These are phyloP conservation scores for Lentinus tigrinus DNA, from an alignment of 768 basidiomycete species.

Conservation along the genomic window DNA sequence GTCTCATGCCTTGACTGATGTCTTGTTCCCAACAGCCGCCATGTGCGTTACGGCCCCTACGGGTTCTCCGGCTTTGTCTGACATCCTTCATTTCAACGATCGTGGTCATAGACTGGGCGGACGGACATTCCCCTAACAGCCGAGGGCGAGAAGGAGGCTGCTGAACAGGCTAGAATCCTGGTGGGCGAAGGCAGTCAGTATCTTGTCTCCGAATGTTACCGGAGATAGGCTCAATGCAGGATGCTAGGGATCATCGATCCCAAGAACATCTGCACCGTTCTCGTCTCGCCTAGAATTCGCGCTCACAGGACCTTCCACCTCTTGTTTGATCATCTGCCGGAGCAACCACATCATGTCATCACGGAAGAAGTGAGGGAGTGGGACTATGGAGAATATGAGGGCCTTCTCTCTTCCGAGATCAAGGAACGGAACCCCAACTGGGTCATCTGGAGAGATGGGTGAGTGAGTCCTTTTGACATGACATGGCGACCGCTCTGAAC, in stretches of 20 bases:
- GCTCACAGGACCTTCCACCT: slow-evolving; percentile 86
- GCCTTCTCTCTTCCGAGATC: slow-evolving; percentile 78
- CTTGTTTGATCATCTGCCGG: slow-evolving; percentile 54
- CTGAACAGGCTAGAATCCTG: slow-evolving; percentile 57
- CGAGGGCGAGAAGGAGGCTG: slow-evolving; percentile 71
- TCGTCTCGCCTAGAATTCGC: slow-evolving; percentile 85
- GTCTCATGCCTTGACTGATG: slow-evolving; percentile 14
- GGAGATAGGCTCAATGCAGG: neutral
- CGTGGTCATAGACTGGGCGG: slow-evolving; percentile 70
- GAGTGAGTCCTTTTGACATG: slow-evolving; percentile 19
- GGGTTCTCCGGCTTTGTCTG: neutral
- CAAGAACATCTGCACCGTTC: slow-evolving; percentile 65
- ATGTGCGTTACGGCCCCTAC: slow-evolving; percentile 40
- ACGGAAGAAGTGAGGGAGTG: slow-evolving; percentile 78
- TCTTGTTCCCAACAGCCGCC: slow-evolving; percentile 44
- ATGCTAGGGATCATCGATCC: slow-evolving; percentile 73
- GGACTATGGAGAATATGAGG: slow-evolving; percentile 93
- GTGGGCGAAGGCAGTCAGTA: slow-evolving; percentile 78
- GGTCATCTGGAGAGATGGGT: slow-evolving; percentile 89
- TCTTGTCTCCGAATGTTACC: neutral
- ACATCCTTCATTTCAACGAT: neutral
- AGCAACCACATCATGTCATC: slow-evolving; percentile 50
- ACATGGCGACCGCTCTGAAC: neutral
- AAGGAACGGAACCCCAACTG: slow-evolving; percentile 56
- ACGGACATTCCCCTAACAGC: slow-evolving; percentile 86